Percentiles rank a stretch among this genome's conserved stretches.
Evolutionary conservation across 495 filamentous ascomycete species (phyloP).

Genomic region (Penicillium alfredii): DNA sequence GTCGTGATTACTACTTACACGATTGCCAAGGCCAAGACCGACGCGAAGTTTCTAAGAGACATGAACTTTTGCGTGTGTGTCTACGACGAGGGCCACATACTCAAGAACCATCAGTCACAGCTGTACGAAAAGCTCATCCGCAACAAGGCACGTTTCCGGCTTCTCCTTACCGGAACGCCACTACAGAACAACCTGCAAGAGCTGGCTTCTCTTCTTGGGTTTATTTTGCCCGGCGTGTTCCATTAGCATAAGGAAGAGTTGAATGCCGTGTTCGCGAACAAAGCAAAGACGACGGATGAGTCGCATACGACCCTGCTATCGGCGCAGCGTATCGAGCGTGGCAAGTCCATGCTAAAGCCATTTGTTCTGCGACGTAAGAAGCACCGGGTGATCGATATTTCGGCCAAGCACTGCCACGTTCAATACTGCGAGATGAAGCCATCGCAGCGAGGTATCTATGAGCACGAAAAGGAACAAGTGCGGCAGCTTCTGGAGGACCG

Average conservation of each 20-base stretch:
- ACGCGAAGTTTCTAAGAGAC: conserved; percentile 63
- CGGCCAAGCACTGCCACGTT: conserved; percentile 70
- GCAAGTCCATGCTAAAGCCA: conserved; percentile 87
- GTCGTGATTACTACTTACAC: conserved; percentile 91
- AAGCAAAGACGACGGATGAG: conserved; percentile 74
- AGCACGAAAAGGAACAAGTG: conserved; percentile 49
- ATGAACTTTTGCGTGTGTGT: conserved; percentile 62
- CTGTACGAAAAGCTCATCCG: conserved; percentile 74
- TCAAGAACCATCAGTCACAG: conserved; percentile 80
- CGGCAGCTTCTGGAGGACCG: conserved; percentile 51
- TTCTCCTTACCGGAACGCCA: conserved; percentile 88
- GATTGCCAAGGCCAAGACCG: conserved; percentile 55
- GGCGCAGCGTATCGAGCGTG: conserved; percentile 74
- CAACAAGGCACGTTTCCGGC: conserved; percentile 68
- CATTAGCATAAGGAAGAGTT: conserved; percentile 65
- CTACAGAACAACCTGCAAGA: conserved; percentile 95
- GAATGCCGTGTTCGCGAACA: conserved; percentile 79
- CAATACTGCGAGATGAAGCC: conserved; percentile 72
- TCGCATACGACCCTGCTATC: conserved; percentile 70
- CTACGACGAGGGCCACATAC: conserved; percentile 86
- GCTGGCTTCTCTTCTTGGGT: conserved; percentile 77
- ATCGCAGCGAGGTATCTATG: conserved; percentile 65
- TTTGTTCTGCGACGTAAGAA: conserved; percentile 94
- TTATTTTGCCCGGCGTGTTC: conserved; percentile 85
- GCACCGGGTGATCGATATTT: conserved; percentile 85